phyloP scores from a whole-genome alignment of 2,329 filamentous ascomycete genomes.

The Phaeosphaeriaceae sp. region DNA sequence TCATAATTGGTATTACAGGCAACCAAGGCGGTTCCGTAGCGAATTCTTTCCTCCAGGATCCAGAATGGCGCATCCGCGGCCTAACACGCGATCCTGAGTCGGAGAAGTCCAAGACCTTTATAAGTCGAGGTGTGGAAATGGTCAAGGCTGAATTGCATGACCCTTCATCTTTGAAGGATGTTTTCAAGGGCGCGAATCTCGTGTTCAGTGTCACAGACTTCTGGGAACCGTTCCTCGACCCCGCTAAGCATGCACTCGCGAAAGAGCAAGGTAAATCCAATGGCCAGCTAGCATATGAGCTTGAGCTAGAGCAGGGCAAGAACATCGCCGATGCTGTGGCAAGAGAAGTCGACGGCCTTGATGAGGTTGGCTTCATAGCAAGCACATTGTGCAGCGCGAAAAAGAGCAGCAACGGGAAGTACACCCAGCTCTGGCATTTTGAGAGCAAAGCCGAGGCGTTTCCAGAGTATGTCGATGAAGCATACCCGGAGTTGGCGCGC shows the following conservation, averaged over 20 bases:
- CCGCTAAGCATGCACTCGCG: conserved; percentile 21
- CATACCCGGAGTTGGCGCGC: conserved; percentile 20
- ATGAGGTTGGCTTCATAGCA: conserved; percentile 28
- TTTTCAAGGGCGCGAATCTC: conserved; percentile 47
- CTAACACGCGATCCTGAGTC: conserved; percentile 50
- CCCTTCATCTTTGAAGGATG: conserved; percentile 31
- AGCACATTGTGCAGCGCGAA: conserved; percentile 28
- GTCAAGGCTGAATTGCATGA: conserved; percentile 27
- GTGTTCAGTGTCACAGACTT: conserved; percentile 51
- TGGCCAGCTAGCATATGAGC: conserved; percentile 28
- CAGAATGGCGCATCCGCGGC: conserved; percentile 58
- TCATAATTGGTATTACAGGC: conserved; percentile 36
- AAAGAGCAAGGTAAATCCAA: conserved; percentile 21
- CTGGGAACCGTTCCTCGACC: conserved; percentile 28
- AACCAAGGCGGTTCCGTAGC: conserved; percentile 34
- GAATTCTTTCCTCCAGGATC: conserved; percentile 49
- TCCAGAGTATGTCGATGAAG: conserved; percentile 26
- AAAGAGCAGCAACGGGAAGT: conserved; percentile 32
- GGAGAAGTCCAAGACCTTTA: conserved; percentile 25
- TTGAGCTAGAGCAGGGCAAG: conserved; percentile 34
- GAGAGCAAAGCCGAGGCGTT: conserved; percentile 36
- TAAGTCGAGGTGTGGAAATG: conserved; percentile 47
- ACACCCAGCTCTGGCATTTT: conserved; percentile 33
- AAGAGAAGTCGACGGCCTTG: conserved; percentile 19
- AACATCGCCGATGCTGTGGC: conserved; percentile 39